Conservation (phyloP, 805 yeast species). For the Candida ipomoeae region DNA sequence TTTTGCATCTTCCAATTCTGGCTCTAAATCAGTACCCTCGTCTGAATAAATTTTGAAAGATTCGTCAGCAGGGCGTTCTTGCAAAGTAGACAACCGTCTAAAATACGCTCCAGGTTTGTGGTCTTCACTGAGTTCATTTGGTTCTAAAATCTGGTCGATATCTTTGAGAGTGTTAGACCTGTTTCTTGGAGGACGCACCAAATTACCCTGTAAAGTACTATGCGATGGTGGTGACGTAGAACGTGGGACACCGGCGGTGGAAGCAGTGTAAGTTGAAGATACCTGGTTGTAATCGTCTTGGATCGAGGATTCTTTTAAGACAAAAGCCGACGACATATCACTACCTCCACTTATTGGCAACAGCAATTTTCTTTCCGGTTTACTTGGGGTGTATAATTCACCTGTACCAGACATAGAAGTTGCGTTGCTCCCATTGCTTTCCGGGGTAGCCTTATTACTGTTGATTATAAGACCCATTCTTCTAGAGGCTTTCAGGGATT, state of each 20-base stretch:
- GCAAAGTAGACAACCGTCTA: conserved; percentile 59
- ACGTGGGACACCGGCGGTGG: conserved; percentile 6
- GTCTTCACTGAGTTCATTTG: conserved; percentile 38
- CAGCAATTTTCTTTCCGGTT: conserved; percentile 15
- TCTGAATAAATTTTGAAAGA: not conserved
- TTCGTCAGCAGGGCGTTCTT: conserved; percentile 43
- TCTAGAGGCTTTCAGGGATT: conserved; percentile 61
- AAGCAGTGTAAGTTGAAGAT: conserved; percentile 3
- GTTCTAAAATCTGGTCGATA: conserved; percentile 33
- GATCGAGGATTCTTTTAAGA: not conserved
- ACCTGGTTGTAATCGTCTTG: not conserved
- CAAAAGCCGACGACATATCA: not conserved
- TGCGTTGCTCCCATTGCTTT: conserved; percentile 3
- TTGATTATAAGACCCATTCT: conserved; percentile 72
- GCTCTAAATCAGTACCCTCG: not conserved
- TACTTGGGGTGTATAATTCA: conserved; percentile 12
- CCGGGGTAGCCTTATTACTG: conserved; percentile 22
- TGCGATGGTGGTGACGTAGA: conserved; percentile 11
- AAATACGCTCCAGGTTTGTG: conserved; percentile 60
- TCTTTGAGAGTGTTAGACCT: conserved; percentile 36
- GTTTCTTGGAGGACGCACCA: conserved; percentile 21
- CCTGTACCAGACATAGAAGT: not conserved
- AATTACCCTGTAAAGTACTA: conserved; percentile 6
- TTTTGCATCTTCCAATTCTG: not conserved
- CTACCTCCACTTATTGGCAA: conserved; percentile 6